A percentile compares a stretch with the other conserved stretches of the same genome.
Conservation (phyloP, 768 basidiomycete genomes). For the Galerina marginata region DNA sequence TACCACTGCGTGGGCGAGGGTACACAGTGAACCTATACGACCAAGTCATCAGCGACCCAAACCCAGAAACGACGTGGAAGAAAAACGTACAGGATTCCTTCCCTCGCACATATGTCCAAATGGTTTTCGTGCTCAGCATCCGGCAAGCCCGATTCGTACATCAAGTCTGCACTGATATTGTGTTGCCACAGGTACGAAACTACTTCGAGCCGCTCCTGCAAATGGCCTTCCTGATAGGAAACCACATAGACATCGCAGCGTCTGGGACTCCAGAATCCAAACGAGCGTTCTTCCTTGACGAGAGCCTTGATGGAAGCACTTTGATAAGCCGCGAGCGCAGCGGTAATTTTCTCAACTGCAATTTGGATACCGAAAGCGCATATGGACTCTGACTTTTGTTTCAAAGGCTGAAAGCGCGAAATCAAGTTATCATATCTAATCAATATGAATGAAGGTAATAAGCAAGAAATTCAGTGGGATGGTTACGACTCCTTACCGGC, state of each 20-base stretch:
- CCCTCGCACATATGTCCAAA: conserved; percentile 69
- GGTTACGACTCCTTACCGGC: conserved; percentile 55
- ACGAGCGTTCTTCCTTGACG: conserved; percentile 80
- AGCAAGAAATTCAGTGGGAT: not conserved
- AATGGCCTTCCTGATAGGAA: conserved; percentile 74
- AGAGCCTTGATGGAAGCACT: conserved; percentile 69
- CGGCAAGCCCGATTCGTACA: conserved; percentile 79
- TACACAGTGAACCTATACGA: conserved; percentile 46
- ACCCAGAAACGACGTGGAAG: not conserved
- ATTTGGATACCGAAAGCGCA: conserved; percentile 81
- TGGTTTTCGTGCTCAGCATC: conserved; percentile 69
- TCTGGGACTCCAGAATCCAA: conserved; percentile 90
- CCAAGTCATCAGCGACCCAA: not conserved
- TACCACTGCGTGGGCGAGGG: conserved; percentile 55
- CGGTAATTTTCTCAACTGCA: conserved; percentile 77
- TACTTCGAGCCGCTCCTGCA: conserved; percentile 80
- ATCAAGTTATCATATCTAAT: conserved; percentile 78
- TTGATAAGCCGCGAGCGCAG: conserved; percentile 72
- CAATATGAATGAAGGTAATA: not conserved
- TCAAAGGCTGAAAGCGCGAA: conserved; percentile 58
- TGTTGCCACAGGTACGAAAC: conserved; percentile 80
- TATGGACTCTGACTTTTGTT: conserved; percentile 55
- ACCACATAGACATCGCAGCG: conserved; percentile 88
- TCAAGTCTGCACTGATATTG: conserved; percentile 84
- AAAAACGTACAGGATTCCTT: conserved; percentile 78